Evolutionary conservation across 2,329 filamentous ascomycete genomes (phyloP).

Genomic region (Monosporascus cannonballus): DNA sequence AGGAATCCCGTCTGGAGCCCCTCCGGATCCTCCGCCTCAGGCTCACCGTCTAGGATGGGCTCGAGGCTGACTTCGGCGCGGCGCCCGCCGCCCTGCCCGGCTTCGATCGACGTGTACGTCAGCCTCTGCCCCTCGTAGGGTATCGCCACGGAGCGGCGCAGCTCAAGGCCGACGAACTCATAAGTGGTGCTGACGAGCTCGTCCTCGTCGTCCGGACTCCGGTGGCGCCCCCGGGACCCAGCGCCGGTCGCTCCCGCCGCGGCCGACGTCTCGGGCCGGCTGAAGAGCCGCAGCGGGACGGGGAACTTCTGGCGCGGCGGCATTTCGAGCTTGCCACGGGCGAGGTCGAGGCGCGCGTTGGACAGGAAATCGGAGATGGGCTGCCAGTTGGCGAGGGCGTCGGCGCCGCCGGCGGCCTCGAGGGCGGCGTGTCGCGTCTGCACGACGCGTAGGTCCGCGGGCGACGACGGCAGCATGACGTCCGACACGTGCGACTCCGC

Average conservation of each 20-base stretch:
- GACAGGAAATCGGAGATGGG: constrained; percentile 38
- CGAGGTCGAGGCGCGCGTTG: constrained; percentile 39
- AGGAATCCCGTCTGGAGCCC: constrained; percentile 13
- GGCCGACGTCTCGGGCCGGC: neutral
- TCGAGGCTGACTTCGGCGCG: constrained; percentile 45
- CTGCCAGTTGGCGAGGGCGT: constrained; percentile 19
- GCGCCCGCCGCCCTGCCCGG: constrained; percentile 43
- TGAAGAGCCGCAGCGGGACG: constrained; percentile 22
- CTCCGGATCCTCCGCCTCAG: neutral
- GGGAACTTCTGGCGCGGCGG: constrained; percentile 27
- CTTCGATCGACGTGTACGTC: constrained; percentile 46
- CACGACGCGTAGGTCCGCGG: constrained; percentile 43
- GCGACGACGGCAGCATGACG: constrained; percentile 37
- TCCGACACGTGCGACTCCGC: constrained; percentile 32
- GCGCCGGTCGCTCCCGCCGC: no score
- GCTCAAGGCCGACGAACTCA: constrained; percentile 45
- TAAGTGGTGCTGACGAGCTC: constrained; percentile 24
- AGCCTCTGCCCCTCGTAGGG: constrained; percentile 39
- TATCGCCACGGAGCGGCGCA: constrained; percentile 40
- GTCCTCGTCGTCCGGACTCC: neutral
- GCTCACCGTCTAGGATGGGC: constrained; percentile 11
- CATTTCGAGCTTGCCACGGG: constrained; percentile 32
- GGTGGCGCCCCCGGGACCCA: no score
- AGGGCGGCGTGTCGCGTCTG: constrained; percentile 31
- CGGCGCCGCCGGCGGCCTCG: constrained; percentile 13